Percentiles rank a stretch among this genome's conserved stretches.
These are phyloP conservation scores for Mucor sp. DNA, from an alignment of 371 early-diverging fungal genomes.

Conservation along the genomic window DNA sequence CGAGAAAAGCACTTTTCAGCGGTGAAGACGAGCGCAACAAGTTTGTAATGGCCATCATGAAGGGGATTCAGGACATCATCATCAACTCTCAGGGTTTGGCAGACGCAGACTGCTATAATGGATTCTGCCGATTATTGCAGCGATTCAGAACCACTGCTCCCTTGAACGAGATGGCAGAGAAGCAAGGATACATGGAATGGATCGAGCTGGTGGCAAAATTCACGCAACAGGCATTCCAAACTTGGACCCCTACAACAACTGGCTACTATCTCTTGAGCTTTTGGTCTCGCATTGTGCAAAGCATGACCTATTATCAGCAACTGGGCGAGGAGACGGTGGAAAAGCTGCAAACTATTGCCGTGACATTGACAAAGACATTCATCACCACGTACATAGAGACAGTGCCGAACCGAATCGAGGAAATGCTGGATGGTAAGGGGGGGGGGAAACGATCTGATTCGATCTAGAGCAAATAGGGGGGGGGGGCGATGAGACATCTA, in stretches of 20 bases:
- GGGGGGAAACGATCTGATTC: background rate
- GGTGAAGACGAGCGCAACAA: constrained; percentile 61
- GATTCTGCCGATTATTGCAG: constrained; percentile 78
- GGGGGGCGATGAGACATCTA: background rate
- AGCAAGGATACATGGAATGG: constrained; percentile 65
- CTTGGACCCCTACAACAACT: constrained; percentile 60
- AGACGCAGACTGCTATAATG: constrained; percentile 75
- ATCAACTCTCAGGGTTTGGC: constrained; percentile 53
- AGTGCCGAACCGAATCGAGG: constrained; percentile 52
- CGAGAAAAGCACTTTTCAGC: constrained; percentile 79
- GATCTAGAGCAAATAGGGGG: background rate
- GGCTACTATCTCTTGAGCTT: constrained; percentile 74
- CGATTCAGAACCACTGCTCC: constrained; percentile 78
- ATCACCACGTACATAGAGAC: constrained; percentile 52
- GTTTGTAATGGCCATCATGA: constrained; percentile 68
- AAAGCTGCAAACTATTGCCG: constrained; percentile 26
- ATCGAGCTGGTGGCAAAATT: constrained; percentile 68
- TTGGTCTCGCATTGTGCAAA: constrained; percentile 76
- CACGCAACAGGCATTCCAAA: constrained; percentile 68
- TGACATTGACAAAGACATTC: constrained; percentile 46
- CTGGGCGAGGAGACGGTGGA: constrained; percentile 17
- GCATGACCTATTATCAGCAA: constrained; percentile 49
- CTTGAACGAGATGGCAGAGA: constrained; percentile 68
- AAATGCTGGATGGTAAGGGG: constrained; percentile 57
- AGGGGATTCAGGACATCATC: constrained; percentile 66